Percentiles rank a stretch among this genome's conserved stretches.
These are phyloP conservation scores for Geotrichum klebahnii DNA, from an alignment of 1,139 yeast genomes.

Conservation along the genomic window DNA sequence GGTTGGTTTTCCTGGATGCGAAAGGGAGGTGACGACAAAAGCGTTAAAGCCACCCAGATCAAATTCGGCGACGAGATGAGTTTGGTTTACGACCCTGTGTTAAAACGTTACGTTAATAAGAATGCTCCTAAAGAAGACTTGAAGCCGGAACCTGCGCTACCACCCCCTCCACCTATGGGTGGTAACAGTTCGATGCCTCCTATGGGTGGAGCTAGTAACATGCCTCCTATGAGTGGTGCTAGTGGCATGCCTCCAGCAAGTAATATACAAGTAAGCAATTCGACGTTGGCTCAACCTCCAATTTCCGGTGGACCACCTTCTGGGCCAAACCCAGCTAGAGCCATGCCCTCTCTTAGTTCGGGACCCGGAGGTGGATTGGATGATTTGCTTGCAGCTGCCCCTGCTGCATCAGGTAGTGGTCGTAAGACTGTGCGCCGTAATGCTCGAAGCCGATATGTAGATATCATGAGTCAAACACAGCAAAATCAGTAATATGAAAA, in stretches of 20 bases:
- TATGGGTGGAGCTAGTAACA: not conserved
- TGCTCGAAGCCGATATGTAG: constrained; percentile 71
- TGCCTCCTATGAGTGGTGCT: not conserved
- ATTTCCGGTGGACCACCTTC: not conserved
- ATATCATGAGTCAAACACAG: constrained; percentile 54
- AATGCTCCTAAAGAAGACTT: constrained; percentile 78
- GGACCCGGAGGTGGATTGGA: constrained; percentile 52
- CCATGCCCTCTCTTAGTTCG: constrained; percentile 24
- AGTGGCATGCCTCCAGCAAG: constrained; percentile 5
- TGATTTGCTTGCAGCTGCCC: constrained; percentile 56
- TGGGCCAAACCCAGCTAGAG: constrained; percentile 8
- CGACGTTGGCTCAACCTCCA: no score
- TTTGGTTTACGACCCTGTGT: constrained; percentile 76
- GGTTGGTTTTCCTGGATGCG: constrained; percentile 54
- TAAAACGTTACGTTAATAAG: constrained; percentile 82
- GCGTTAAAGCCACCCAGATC: constrained; percentile 68
- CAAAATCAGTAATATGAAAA: no score
- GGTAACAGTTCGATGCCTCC: constrained; percentile 3
- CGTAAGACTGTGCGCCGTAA: constrained; percentile 59
- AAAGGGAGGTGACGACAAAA: constrained; percentile 50
- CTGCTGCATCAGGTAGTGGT: constrained; percentile 42
- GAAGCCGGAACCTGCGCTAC: constrained; percentile 44
- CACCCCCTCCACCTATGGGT: constrained; percentile 25
- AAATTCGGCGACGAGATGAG: constrained; percentile 77
- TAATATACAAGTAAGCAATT: no score